These are phyloP conservation scores for Saccharomyces hybrid DNA, from an alignment of 1,139 yeast species.

Conservation along the genomic window DNA sequence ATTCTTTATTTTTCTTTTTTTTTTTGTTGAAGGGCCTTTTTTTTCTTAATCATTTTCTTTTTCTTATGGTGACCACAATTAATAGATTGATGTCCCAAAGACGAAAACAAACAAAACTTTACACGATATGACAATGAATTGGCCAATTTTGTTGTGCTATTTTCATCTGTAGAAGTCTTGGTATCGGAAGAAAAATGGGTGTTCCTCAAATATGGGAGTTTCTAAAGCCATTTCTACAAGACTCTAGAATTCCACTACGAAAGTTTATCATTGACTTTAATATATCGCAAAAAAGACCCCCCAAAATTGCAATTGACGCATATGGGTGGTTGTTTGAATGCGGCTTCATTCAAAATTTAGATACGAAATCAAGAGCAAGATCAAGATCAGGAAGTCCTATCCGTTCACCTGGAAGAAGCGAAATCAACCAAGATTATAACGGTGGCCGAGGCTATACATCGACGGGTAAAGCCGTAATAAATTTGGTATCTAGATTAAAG, in stretches of 20 bases:
- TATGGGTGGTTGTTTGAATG: slow-evolving; percentile 58
- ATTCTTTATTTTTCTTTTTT: background rate
- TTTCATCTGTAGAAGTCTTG: background rate
- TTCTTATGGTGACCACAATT: background rate
- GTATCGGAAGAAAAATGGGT: slow-evolving; percentile 38
- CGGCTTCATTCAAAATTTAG: slow-evolving; percentile 24
- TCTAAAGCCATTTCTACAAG: slow-evolving; percentile 35
- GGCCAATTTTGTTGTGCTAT: background rate
- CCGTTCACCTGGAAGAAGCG: background rate
- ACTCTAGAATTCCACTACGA: slow-evolving; percentile 39
- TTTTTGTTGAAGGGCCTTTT: background rate
- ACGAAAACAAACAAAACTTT: background rate
- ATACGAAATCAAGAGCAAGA: background rate
- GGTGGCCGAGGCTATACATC: background rate
- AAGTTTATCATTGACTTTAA: slow-evolving; percentile 39
- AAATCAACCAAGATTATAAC: background rate
- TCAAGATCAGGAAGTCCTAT: background rate
- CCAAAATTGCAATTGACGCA: slow-evolving; percentile 65
- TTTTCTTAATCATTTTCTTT: background rate
- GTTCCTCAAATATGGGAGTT: slow-evolving; percentile 51
- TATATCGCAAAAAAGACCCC: slow-evolving; percentile 36
- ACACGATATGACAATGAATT: background rate
- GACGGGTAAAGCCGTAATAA: slow-evolving; percentile 24
- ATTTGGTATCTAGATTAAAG: slow-evolving; percentile 46
- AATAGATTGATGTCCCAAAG: background rate